Conservation (phyloP, 2,329 filamentous ascomycete genomes). For the Gremmenia infestans region DNA sequence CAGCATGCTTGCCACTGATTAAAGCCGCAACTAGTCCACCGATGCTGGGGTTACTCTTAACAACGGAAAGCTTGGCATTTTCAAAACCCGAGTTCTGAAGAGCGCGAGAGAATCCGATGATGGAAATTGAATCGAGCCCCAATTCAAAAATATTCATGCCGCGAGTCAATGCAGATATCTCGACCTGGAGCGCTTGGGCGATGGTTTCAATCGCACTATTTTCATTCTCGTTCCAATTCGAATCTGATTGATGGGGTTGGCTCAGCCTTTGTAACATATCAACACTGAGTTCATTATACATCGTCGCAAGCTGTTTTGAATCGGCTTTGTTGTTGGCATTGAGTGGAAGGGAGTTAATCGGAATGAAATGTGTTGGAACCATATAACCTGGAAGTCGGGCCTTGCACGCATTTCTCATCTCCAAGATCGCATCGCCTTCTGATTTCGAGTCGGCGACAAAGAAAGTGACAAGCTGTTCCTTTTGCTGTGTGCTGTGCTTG, state of each 20-base stretch:
- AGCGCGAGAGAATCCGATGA: constrained; percentile 61
- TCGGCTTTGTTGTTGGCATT: constrained; percentile 91
- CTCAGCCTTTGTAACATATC: constrained; percentile 58
- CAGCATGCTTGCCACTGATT: constrained; percentile 1
- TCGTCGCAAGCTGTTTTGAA: constrained; percentile 57
- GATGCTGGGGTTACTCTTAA: constrained; percentile 59
- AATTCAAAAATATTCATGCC: constrained; percentile 74
- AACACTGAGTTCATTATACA: constrained; percentile 57
- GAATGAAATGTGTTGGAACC: constrained; percentile 81
- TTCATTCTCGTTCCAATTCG: constrained; percentile 36
- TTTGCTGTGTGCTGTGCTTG: constrained; percentile 66
- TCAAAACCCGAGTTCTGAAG: constrained; percentile 60
- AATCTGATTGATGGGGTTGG: constrained; percentile 27
- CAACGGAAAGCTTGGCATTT: constrained; percentile 55
- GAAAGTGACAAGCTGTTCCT: constrained; percentile 80
- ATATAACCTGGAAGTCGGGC: constrained; percentile 75
- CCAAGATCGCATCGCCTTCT: constrained; percentile 30
- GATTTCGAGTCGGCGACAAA: constrained; percentile 40
- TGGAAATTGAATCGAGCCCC: constrained; percentile 83
- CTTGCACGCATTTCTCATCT: constrained; percentile 59
- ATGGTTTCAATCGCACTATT: constrained; percentile 49
- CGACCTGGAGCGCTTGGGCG: constrained; percentile 32
- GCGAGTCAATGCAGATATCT: constrained; percentile 40
- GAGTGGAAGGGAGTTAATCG: constrained; percentile 66
- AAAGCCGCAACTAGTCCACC: constrained; percentile 39